Base-by-base conservation (phyloP, 352 stramenopile genomes). In the Phytophthora podocarpi region DNA sequence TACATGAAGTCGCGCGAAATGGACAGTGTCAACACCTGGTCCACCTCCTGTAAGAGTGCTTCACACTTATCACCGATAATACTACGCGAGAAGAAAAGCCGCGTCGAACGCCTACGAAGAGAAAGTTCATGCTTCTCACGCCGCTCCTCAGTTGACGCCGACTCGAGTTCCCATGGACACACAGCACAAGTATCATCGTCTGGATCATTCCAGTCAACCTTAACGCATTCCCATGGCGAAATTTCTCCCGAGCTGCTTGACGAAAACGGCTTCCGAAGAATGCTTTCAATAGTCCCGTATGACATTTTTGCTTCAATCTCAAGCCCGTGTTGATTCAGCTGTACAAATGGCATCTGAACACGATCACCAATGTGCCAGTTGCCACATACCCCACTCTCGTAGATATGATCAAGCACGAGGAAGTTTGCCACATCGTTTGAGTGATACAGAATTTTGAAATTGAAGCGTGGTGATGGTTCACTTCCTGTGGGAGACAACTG, bases 351-450 rank as follows among this genome's bases (percentile, higher is more conserved):
- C 70, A 89, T 90, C 46, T 87, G 76, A 13, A 97, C 75, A 5
- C 80, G 74, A 48, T 96, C 82, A 10, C 83, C 83, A 7, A 88
- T 51, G n/a, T 67, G 56, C 84, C 86, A 95, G 9, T 72, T 70
- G 10, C 72, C 74, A n/a, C 73, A 80, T n/a, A 97, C 79, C 13
- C 87, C 87, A 39, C 66, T 87, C 35, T 94, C 85, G 39, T 89
- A 96, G 6, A 80, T 62, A 47, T 95, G 82, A 48, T 94, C 80
- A n/a, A 96, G 62, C 24, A 97, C 72, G 23, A 97, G 43, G 41
- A 96, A 97, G 41, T 95, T 94, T 4, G 87, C 79, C 9, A 90
- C 69, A 40, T 95, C 82, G 56, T 93, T 85, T 5, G 87, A 84
- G 35, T 93, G 87, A 34, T 87, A 91, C 23, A 78, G 27, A 27